A percentile compares a stretch with the other conserved stretches of the same genome.
Evolutionary conservation across 2,329 filamentous ascomycete species (phyloP).

Genomic region (Cladosporium sp.): DNA sequence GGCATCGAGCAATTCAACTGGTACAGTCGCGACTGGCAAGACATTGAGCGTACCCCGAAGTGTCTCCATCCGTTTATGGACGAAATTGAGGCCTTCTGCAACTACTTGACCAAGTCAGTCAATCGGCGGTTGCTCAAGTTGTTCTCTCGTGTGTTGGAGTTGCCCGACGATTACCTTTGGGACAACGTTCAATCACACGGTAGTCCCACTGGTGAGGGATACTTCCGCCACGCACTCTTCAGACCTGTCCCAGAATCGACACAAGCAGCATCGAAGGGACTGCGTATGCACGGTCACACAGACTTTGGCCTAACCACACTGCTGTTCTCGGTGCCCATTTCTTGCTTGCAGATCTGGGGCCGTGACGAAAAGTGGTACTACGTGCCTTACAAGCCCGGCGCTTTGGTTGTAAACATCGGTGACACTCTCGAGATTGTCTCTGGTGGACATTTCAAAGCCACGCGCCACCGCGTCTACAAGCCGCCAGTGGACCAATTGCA

Average conservation of each 20-base stretch:
- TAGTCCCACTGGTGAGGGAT: slow-evolving; percentile 46
- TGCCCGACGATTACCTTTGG: slow-evolving; percentile 49
- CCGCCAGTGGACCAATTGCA: slow-evolving; percentile 48
- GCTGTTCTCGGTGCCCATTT: slow-evolving; percentile 42
- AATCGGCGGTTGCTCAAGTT: slow-evolving; percentile 43
- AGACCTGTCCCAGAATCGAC: slow-evolving; percentile 25
- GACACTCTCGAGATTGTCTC: slow-evolving; percentile 42
- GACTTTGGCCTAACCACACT: slow-evolving; percentile 45
- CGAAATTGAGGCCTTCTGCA: slow-evolving; percentile 49
- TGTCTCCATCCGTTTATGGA: slow-evolving; percentile 54
- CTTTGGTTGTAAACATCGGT: slow-evolving; percentile 42
- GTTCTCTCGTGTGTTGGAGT: slow-evolving; percentile 47
- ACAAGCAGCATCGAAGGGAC: slow-evolving; percentile 26
- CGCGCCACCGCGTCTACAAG: slow-evolving; percentile 49
- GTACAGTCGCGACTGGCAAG: slow-evolving; percentile 50
- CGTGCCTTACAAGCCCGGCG: slow-evolving; percentile 40
- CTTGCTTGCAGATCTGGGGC: slow-evolving; percentile 40
- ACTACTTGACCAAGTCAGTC: slow-evolving; percentile 51
- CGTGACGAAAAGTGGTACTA: slow-evolving; percentile 42
- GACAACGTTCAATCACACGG: slow-evolving; percentile 45
- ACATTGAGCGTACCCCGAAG: slow-evolving; percentile 45
- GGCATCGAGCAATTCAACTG: slow-evolving; percentile 59
- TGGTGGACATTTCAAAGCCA: slow-evolving; percentile 48
- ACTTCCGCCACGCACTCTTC: slow-evolving; percentile 43
- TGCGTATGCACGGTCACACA: slow-evolving; percentile 40